Evolutionary conservation across 805 yeast species (phyloP).

Genomic region (Cyberlindnera bimundalis): DNA sequence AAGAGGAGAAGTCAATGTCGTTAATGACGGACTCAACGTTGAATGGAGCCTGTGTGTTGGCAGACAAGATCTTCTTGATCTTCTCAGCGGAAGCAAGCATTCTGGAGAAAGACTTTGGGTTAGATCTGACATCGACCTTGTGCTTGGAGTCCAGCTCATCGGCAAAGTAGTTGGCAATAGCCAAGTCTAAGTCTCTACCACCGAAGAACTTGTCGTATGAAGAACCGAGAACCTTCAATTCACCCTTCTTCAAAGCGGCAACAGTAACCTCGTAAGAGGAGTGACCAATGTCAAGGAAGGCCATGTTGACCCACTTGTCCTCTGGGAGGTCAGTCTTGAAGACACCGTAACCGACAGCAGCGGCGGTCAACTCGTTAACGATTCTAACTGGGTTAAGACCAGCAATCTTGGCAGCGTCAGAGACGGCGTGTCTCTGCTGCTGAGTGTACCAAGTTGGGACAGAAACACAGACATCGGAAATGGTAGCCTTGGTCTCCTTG

Average conservation of each 20-base stretch:
- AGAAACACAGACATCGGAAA: conserved; percentile 86
- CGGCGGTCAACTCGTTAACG: conserved; percentile 96
- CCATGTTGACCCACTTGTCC: conserved; percentile 85
- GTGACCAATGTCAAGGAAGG: conserved; percentile 96
- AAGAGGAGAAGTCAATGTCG: conserved; percentile 91
- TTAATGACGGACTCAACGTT: conserved; percentile 95
- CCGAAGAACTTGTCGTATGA: conserved; percentile 96
- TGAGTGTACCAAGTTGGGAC: conserved; percentile 98
- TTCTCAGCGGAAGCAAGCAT: conserved; percentile 88
- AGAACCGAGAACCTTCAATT: conserved; percentile 86
- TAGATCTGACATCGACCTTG: conserved; percentile 87
- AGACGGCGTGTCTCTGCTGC: conserved; percentile 91
- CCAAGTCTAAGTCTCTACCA: conserved; percentile 94
- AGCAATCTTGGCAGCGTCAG: conserved; percentile 94
- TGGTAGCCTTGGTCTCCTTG: conserved; percentile 72
- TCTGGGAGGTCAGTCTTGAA: conserved; percentile 97
- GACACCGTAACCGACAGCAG: conserved; percentile 98
- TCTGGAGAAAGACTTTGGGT: conserved; percentile 95
- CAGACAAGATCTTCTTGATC: conserved; percentile 93
- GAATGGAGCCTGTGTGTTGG: conserved; percentile 92
- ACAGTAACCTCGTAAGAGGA: conserved; percentile 88
- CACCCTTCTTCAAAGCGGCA: conserved; percentile 93
- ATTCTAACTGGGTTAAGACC: conserved; percentile 98
- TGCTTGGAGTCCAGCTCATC: conserved; percentile 86
- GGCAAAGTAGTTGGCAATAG: conserved; percentile 93